Evolutionary conservation across 2,329 filamentous ascomycete genomes (phyloP).

Genomic region (Diaporthe helianthi): DNA sequence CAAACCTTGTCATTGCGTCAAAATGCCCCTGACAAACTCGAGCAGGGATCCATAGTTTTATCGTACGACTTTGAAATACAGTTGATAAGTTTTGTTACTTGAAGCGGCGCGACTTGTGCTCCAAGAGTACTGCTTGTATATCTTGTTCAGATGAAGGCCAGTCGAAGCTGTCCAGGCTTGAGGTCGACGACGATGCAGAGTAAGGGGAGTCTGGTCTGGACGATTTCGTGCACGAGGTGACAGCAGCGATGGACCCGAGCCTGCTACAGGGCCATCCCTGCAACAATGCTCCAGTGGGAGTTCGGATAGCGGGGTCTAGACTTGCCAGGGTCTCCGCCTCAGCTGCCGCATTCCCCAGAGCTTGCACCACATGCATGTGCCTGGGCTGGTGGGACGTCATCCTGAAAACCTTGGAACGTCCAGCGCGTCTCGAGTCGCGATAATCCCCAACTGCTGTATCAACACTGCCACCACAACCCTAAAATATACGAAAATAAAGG

Average conservation of each 20-base stretch:
- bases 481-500: not conserved
- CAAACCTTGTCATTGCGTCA: not conserved
- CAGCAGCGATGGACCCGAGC: not conserved
- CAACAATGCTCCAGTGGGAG: not conserved
- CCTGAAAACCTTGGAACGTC: constrained; percentile 2
- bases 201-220: not conserved
- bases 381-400: constrained; percentile 19
- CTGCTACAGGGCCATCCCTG: not conserved
- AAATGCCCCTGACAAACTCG: not conserved
- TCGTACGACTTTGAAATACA: not conserved
- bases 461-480: not conserved
- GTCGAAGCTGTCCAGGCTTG: too few relatives aligned
- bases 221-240: not conserved
- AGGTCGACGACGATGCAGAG: not conserved
- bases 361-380: too few relatives aligned
- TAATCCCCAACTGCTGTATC: not conserved
- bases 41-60: not conserved
- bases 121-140: too few relatives aligned
- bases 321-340: not conserved
- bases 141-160: too few relatives aligned
- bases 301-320: not conserved
- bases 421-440: not conserved
- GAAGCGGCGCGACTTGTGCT: too few relatives aligned
- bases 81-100: not conserved
- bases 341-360: constrained; percentile 7